These are phyloP conservation scores for Phytophthora hybrid DNA, from an alignment of 352 stramenopile genomes.

Conservation along the genomic window DNA sequence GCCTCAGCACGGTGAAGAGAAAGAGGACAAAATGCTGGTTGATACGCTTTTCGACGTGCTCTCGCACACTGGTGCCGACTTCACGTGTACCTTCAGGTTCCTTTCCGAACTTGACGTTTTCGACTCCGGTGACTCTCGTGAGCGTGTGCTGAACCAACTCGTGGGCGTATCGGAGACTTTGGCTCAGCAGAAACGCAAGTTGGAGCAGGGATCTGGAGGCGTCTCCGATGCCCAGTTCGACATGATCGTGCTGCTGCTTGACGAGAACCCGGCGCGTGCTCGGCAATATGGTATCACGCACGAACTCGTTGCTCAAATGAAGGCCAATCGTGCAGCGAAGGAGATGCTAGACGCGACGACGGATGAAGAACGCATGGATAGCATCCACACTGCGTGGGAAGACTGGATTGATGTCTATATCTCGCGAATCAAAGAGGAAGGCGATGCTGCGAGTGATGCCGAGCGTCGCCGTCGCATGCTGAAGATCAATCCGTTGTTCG, in stretches of 20 bases:
- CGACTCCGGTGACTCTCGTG: constrained; percentile 22
- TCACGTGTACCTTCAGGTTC: constrained; percentile 77
- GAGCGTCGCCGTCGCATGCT: constrained; percentile 62
- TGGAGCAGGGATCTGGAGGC: constrained; percentile 41
- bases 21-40: constrained; percentile 61
- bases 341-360: constrained; percentile 54
- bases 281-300: constrained; percentile 81
- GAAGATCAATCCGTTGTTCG: constrained; percentile 80
- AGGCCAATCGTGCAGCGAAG: constrained; percentile 51
- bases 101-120: constrained; percentile 60
- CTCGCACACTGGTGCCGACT: constrained; percentile 73
- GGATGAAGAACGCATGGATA: constrained; percentile 53
- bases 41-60: constrained; percentile 68
- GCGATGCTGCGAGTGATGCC: constrained; percentile 40
- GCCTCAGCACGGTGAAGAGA: constrained; percentile 20
- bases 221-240: constrained; percentile 82
- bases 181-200: constrained; percentile 65
- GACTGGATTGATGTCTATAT: constrained; percentile 71
- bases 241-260: constrained; percentile 68
- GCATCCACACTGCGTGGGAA: constrained; percentile 58
- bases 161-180: constrained; percentile 75
- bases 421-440: constrained; percentile 54
- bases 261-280: constrained; percentile 68
- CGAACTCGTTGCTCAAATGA: constrained; percentile 65
- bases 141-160: constrained; percentile 55